Percentiles rank a stretch among this genome's conserved stretches.
phyloP scores from a whole-genome alignment of 768 basidiomycete species.

The Clathrus columnatus region DNA sequence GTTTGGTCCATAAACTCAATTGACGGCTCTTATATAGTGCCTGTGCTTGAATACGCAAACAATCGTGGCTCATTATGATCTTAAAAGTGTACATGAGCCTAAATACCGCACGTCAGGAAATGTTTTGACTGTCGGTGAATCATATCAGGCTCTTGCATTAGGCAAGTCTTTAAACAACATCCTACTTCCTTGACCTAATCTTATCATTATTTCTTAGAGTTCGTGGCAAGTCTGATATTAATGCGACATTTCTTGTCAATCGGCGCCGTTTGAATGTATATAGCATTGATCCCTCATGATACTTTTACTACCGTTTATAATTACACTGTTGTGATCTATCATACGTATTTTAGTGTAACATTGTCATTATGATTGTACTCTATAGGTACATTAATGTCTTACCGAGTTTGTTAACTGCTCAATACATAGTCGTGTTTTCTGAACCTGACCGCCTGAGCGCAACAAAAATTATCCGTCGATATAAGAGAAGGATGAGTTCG shows the following conservation, averaged over 20 bases:
- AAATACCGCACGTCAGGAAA: conserved; percentile 53
- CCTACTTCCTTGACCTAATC: background rate
- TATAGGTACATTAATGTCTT: too few species aligned
- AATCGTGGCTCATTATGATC: conserved; percentile 53
- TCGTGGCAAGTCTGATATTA: background rate
- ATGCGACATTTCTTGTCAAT: background rate
- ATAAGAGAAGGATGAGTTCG: too few species aligned
- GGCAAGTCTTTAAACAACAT: conserved; percentile 32
- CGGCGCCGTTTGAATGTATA: background rate
- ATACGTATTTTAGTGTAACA: too few species aligned
- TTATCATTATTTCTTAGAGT: background rate
- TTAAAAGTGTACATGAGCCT: conserved; percentile 49
- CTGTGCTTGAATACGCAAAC: conserved; percentile 37
- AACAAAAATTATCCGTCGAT: too few species aligned
- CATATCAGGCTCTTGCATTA: conserved; percentile 43
- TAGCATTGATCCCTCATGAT: too few species aligned
- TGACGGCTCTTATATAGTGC: conserved; percentile 39
- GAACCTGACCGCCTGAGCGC: too few species aligned
- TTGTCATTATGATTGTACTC: too few species aligned
- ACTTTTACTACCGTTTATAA: too few species aligned
- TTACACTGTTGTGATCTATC: too few species aligned
- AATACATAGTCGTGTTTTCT: too few species aligned
- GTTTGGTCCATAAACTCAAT: background rate
- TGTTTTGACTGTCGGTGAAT: conserved; percentile 55
- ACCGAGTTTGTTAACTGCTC: too few species aligned